phyloP scores from a whole-genome alignment of 108 stramenopile species.

The Cylindrotheca closterium region DNA sequence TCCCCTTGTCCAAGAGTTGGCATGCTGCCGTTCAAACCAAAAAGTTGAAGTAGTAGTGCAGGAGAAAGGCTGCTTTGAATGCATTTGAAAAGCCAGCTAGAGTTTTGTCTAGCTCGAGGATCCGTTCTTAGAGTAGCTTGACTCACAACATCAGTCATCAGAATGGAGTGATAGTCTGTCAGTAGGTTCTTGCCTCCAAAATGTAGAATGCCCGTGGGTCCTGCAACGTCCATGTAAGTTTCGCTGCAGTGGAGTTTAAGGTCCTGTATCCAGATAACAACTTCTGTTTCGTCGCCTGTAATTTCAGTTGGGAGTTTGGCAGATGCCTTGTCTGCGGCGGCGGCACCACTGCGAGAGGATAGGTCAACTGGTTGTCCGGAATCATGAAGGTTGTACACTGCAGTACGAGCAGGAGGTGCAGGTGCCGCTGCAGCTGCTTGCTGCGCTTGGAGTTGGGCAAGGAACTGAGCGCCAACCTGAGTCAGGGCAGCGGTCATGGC shows the following conservation, averaged over 20 bases:
- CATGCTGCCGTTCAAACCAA: neutral
- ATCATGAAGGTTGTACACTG: neutral
- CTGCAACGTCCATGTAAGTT: neutral
- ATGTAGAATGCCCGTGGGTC: neutral
- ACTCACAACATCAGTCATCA: neutral
- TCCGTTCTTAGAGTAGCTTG: neutral
- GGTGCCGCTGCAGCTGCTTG: no score
- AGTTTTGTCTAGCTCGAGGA: slow-evolving; percentile 1
- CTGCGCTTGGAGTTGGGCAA: no score
- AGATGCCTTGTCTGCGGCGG: neutral
- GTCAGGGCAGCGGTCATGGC: no score
- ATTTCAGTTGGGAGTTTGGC: neutral
- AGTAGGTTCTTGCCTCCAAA: neutral
- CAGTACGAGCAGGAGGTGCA: no score
- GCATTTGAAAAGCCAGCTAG: neutral
- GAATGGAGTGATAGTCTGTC: neutral
- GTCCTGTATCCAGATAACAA: no score
- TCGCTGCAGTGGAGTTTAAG: neutral
- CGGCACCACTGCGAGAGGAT: neutral
- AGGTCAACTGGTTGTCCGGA: neutral
- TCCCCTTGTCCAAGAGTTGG: neutral
- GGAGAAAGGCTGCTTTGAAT: neutral
- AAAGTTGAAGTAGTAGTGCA: neutral
- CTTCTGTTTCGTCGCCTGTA: no score
- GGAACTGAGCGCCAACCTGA: no score